Evolutionary conservation across 352 stramenopile genomes (phyloP).

Genomic region (Pythium brachiatum): DNA sequence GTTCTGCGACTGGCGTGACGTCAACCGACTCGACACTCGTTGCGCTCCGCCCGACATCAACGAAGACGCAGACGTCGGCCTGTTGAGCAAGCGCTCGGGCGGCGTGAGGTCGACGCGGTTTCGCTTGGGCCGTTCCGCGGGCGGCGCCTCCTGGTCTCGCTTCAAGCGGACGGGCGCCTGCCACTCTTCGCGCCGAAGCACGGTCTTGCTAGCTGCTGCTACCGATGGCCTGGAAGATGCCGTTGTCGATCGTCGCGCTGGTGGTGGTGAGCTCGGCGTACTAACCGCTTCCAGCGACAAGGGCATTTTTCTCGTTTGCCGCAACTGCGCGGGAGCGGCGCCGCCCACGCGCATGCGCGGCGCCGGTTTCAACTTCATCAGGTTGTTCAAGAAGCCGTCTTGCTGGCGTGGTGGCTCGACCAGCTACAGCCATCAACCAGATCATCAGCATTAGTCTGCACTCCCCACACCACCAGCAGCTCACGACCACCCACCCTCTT

Average conservation of each 20-base stretch:
- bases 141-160: background rate
- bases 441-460: background rate
- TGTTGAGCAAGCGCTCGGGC: background rate
- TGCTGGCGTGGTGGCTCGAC: background rate
- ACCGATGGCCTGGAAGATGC: background rate
- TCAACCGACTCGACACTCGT: slow-evolving; percentile 3
- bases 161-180: background rate
- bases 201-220: background rate
- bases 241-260: no score
- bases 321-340: background rate
- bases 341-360: background rate
- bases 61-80: background rate
- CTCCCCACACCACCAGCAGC: background rate
- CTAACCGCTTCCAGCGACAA: slow-evolving; percentile 12
- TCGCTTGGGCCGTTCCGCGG: background rate
- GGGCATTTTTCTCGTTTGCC: background rate
- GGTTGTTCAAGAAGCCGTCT: background rate
- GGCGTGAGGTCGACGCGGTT: slow-evolving; percentile 1
- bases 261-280: background rate
- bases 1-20: background rate
- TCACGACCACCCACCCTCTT: background rate
- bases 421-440: background rate
- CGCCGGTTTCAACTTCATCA: background rate
- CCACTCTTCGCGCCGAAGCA: background rate
- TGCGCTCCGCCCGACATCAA: background rate